phyloP scores from a whole-genome alignment of 2,329 filamentous ascomycete genomes.

The Xylaria sp. region DNA sequence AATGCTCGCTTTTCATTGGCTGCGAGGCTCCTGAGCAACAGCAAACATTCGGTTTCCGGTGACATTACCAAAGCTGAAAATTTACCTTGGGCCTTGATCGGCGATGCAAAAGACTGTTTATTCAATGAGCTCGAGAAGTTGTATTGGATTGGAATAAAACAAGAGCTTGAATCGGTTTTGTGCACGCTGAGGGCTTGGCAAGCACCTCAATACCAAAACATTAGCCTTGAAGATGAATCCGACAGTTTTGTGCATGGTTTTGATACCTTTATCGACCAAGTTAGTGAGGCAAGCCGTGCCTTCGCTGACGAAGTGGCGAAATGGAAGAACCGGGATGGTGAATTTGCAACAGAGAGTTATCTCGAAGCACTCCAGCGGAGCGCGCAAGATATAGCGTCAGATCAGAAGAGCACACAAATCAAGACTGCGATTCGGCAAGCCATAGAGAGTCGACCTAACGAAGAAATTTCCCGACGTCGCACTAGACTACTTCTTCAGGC shows the following conservation, averaged over 20 bases:
- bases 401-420: slow-evolving; percentile 16
- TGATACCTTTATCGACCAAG: slow-evolving; percentile 24
- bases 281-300: slow-evolving; percentile 16
- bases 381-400: not conserved
- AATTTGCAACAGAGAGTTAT: not conserved
- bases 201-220: slow-evolving; percentile 9
- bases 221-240: slow-evolving; percentile 7
- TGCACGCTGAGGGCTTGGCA: slow-evolving; percentile 18
- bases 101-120: slow-evolving; percentile 16
- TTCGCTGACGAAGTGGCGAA: slow-evolving; percentile 20
- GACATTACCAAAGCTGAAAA: slow-evolving; percentile 19
- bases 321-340: not conserved
- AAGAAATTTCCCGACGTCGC: not conserved
- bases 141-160: slow-evolving; percentile 19
- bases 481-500: slow-evolving; percentile 15
- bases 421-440: slow-evolving; percentile 13
- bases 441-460: slow-evolving; percentile 4
- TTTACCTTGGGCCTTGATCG: slow-evolving; percentile 15
- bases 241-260: slow-evolving; percentile 19
- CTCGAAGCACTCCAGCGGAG: slow-evolving; percentile 8
- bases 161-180: slow-evolving; percentile 17
- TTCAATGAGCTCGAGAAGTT: slow-evolving; percentile 22
- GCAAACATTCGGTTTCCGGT: not conserved
- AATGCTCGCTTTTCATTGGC: slow-evolving; percentile 3
- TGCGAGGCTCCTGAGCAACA: not conserved